Base-by-base conservation (phyloP, 2,329 filamentous ascomycete species). In the Trichoderma sp. region DNA sequence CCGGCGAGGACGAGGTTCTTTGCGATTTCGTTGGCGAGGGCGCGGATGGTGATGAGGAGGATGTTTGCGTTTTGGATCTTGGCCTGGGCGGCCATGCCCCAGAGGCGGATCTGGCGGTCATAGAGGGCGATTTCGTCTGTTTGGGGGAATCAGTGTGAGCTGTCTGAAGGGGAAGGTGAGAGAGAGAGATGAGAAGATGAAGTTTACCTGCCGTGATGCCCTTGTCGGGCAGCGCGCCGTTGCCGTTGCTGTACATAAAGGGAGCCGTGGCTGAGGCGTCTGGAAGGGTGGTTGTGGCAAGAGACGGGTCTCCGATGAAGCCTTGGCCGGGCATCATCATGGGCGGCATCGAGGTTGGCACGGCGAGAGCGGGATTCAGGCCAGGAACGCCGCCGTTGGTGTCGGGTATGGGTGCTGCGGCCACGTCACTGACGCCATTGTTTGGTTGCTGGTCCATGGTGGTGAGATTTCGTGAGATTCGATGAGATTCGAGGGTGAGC, bases 1-100 rank as follows among this genome's bases (percentile, higher is more conserved):
- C 95, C 95, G 24, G 95, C 93, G 3, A 99, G 87, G 19, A 97
- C 94, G 24, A 99, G 88, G 75, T 98, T 99, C 82, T 99, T 99
- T 68, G 95, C 93, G 63, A 98, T 90, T 79, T 99, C 95, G 75
- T 94, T 96, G 65, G 91, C 93, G 17, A 99, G 85, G 0, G 91
- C 93, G 74, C 90, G 91, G 76, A 97, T 88, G 34, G 89, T 93
- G 70, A 99, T 89, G 68, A 99, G 86, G 52, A 98, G 88, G 71
- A 99, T 90, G 73, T 93, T 93, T 66, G 95, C 92, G 66, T 86
- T 90, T 71, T 94, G 92, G 65, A 99, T 93, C 74, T 90, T 92
- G 75, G 96, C 90, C 77, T 99, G 95, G 7, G 95, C 95, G 72
- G 95, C 89, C 74, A 98, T 91, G 50, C 95, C 95, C 95, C 95